phyloP scores from a whole-genome alignment of 1,139 yeast genomes.

The Pichia cactophila region DNA sequence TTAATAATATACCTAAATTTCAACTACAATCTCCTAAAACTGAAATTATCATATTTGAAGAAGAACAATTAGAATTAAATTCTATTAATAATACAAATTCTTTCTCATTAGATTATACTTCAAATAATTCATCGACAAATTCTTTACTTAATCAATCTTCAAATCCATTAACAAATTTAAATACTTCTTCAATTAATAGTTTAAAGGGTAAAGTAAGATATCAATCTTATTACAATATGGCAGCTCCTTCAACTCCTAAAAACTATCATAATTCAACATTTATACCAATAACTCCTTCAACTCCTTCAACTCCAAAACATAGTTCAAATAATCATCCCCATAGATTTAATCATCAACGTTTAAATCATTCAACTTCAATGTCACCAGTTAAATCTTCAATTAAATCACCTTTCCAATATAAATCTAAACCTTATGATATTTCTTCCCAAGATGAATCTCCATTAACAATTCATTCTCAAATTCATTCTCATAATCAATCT shows the following conservation, averaged over 20 bases:
- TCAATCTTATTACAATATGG: slow-evolving; percentile 23
- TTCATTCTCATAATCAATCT: neutral
- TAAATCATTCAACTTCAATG: slow-evolving; percentile 17
- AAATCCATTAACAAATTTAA: slow-evolving; percentile 13
- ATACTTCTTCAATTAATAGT: slow-evolving; percentile 21
- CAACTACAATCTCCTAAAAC: slow-evolving; percentile 24
- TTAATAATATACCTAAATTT: neutral
- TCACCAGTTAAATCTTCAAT: slow-evolving; percentile 21
- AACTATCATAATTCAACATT: neutral
- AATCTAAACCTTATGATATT: slow-evolving; percentile 23
- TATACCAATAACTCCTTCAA: slow-evolving; percentile 15
- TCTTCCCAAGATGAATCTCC: slow-evolving; percentile 17
- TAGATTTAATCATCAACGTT: slow-evolving; percentile 1
- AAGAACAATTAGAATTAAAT: slow-evolving; percentile 21
- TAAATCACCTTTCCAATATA: slow-evolving; percentile 25
- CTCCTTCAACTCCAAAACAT: slow-evolving; percentile 4
- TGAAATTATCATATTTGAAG: slow-evolving; percentile 26
- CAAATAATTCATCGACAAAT: slow-evolving; percentile 20
- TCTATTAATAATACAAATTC: slow-evolving; percentile 2
- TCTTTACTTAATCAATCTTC: slow-evolving; percentile 10
- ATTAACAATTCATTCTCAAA: neutral
- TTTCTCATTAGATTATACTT: slow-evolving; percentile 2
- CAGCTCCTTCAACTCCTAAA: slow-evolving; percentile 14
- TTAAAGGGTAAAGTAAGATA: slow-evolving; percentile 27
- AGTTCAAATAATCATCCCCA: slow-evolving; percentile 6